These are phyloP conservation scores for Termitomyces sp. DNA, from an alignment of 768 basidiomycete species.

Conservation along the genomic window DNA sequence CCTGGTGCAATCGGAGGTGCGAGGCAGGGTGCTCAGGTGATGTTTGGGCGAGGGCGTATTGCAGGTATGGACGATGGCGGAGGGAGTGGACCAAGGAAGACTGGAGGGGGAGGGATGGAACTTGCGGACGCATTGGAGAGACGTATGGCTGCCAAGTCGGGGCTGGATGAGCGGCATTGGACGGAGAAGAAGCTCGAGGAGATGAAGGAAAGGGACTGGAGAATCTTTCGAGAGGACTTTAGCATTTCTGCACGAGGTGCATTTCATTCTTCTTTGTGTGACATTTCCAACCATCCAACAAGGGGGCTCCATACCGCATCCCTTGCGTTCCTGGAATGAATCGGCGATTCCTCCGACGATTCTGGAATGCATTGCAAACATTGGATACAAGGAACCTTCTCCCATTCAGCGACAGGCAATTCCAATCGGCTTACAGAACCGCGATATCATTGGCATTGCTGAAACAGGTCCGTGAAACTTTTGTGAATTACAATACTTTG, in stretches of 20 bases:
- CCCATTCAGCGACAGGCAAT: conserved; percentile 98
- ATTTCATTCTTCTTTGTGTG: conserved; percentile 14
- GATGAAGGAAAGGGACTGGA: conserved; percentile 98
- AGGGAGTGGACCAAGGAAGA: conserved; percentile 32
- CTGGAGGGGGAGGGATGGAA: conserved; percentile 32
- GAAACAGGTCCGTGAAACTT: conserved; percentile 67
- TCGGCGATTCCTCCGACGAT: conserved; percentile 76
- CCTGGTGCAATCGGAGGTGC: conserved; percentile 66
- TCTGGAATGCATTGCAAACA: conserved; percentile 77
- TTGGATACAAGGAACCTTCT: conserved; percentile 96
- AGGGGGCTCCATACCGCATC: conserved; percentile 93
- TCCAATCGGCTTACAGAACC: conserved; percentile 94
- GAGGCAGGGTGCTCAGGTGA: conserved; percentile 78
- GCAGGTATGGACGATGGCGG: conserved; percentile 86
- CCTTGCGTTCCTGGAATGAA: conserved; percentile 89
- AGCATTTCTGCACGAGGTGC: conserved; percentile 88
- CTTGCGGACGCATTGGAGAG: conserved; percentile 82
- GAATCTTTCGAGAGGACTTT: conserved; percentile 98
- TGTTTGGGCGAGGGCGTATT: conserved; percentile 81
- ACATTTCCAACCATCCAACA: conserved; percentile 21
- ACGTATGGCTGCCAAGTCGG: conserved; percentile 71
- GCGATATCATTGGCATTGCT: conserved; percentile 97
- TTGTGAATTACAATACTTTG: neutral
- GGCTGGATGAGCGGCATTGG: conserved; percentile 96
- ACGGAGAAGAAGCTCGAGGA: conserved; percentile 87